phyloP scores from a whole-genome alignment of 768 basidiomycete genomes.

The Leccinum fibrillosum region DNA sequence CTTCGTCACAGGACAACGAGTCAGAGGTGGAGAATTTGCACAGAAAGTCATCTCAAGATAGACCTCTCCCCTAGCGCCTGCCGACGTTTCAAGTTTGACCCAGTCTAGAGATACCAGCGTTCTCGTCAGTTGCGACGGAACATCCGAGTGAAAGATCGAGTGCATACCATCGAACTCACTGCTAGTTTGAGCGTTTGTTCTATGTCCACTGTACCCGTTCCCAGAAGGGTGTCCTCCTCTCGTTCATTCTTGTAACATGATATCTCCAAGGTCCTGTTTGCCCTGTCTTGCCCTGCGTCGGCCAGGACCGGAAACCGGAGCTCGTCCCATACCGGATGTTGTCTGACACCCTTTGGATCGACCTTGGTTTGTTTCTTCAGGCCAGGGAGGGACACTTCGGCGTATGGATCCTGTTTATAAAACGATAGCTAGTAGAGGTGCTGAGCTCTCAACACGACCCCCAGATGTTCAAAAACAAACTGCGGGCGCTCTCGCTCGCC shows the following conservation, averaged over 20 bases:
- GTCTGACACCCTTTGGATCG: conserved; percentile 77
- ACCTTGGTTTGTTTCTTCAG: conserved; percentile 65
- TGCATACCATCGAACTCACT: conserved; percentile 90
- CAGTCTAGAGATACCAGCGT: conserved; percentile 48
- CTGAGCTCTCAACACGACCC: conserved; percentile 77
- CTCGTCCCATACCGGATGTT: conserved; percentile 95
- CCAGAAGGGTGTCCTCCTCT: conserved; percentile 70
- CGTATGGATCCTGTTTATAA: conserved; percentile 90
- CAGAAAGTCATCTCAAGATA: conserved; percentile 93
- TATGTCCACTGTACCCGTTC: conserved; percentile 73
- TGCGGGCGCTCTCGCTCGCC: too few species aligned
- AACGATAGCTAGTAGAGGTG: conserved; percentile 84
- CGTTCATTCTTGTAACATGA: conserved; percentile 80
- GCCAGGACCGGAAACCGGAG: conserved; percentile 71
- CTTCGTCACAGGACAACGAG: conserved; percentile 53
- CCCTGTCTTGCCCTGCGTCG: conserved; percentile 45
- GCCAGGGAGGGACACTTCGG: conserved; percentile 57
- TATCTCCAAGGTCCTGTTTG: conserved; percentile 59
- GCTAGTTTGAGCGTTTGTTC: conserved; percentile 70
- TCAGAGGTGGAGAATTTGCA: conserved; percentile 58
- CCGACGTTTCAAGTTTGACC: conserved; percentile 57
- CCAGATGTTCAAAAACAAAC: too few species aligned
- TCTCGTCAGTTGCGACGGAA: conserved; percentile 3
- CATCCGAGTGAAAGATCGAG: neutral
- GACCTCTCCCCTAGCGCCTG: conserved; percentile 74